Evolutionary conservation across 208 protist species (phyloP).

Genomic region (Leishmania major): DNA sequence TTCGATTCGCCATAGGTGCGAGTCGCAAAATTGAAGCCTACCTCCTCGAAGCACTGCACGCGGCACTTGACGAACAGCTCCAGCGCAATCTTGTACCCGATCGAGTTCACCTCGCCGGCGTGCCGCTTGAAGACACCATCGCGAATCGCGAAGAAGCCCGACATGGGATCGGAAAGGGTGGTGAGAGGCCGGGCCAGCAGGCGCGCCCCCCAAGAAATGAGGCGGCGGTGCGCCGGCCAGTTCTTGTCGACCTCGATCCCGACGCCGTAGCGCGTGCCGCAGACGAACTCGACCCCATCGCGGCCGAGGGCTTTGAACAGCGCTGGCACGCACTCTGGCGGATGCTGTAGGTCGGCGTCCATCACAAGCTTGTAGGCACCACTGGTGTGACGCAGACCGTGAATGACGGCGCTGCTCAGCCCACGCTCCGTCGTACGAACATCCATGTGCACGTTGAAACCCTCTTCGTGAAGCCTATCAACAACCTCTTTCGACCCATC

Average conservation of each 20-base stretch:
- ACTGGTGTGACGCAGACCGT: conserved; percentile 63
- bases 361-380: conserved; percentile 84
- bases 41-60: conserved; percentile 69
- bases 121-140: conserved; percentile 60
- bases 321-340: conserved; percentile 79
- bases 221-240: conserved; percentile 86
- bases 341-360: conserved; percentile 94
- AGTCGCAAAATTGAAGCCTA: conserved; percentile 86
- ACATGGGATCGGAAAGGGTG: conserved; percentile 92
- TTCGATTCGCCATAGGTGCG: conserved; percentile 85
- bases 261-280: conserved; percentile 86
- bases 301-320: conserved; percentile 69
- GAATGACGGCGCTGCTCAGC: conserved; percentile 89
- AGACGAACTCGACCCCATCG: conserved; percentile 80
- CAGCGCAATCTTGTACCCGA: conserved; percentile 94
- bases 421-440: conserved; percentile 85
- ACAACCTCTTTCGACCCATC: conserved; percentile 89
- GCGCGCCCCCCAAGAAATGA: conserved; percentile 89
- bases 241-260: conserved; percentile 80
- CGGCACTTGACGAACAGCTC: conserved; percentile 91
- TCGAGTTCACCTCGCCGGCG: conserved; percentile 61
- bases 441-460: conserved; percentile 75
- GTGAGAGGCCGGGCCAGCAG: conserved; percentile 87
- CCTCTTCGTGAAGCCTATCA: conserved; percentile 51
- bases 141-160: conserved; percentile 91